These are phyloP conservation scores for Iberis amara DNA, from an alignment of 441 rosid species.

Conservation along the genomic window DNA sequence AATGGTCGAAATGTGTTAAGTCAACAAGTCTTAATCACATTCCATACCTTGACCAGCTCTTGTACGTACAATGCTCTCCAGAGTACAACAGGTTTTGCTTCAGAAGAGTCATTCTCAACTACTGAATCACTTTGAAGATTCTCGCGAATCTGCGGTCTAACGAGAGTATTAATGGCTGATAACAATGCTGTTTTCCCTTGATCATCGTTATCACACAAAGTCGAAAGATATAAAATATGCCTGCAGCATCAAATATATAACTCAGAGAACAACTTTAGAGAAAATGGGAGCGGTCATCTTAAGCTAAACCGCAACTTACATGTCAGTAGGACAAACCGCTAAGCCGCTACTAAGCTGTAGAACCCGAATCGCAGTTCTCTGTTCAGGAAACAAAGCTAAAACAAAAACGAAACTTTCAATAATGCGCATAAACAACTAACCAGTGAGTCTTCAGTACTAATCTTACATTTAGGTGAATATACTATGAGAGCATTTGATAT, in stretches of 20 bases:
- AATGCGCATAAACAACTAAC: background rate
- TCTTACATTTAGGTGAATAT: constrained; percentile 87
- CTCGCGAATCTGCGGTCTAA: constrained; percentile 31
- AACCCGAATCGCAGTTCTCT: constrained; percentile 59
- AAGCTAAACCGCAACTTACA: constrained; percentile 35
- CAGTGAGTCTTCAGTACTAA: background rate
- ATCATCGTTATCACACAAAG: constrained; percentile 44
- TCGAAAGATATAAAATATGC: constrained; percentile 60
- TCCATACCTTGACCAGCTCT: constrained; percentile 47
- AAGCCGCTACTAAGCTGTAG: constrained; percentile 75
- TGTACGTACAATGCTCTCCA: constrained; percentile 76
- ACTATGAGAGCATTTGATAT: constrained; percentile 48
- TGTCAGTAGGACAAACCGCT: constrained; percentile 64
- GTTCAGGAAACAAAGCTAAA: constrained; percentile 69
- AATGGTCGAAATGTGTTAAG: background rate
- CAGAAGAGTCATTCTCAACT: constrained; percentile 33
- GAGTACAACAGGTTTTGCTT: constrained; percentile 44
- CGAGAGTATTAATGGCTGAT: constrained; percentile 47
- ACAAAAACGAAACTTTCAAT: constrained; percentile 1
- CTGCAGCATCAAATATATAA: constrained; percentile 32
- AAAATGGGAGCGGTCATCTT: too few relatives aligned
- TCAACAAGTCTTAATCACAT: constrained; percentile 16
- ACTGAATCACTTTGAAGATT: constrained; percentile 33
- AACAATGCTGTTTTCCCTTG: constrained; percentile 63
- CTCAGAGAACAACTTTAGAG: background rate